Evolutionary conservation across 1,284 basidiomycete genomes (phyloP).

Genomic region (Waitea zeae): DNA sequence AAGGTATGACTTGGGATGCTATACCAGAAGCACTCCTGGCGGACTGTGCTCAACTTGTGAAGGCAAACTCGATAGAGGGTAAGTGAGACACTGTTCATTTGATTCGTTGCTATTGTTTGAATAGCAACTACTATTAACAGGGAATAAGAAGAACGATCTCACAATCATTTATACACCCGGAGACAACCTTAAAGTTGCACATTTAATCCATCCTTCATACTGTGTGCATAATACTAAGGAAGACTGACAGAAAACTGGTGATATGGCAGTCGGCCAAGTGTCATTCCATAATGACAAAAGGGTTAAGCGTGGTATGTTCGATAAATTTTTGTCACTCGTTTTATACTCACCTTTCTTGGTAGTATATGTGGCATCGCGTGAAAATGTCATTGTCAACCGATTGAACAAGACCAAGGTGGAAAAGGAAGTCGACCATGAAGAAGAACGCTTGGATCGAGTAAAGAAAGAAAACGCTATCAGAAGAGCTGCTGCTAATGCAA

Average conservation of each 20-base stretch:
- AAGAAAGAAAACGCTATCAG: slow-evolving; percentile 58
- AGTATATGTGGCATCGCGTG: slow-evolving; percentile 69
- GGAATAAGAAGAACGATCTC: slow-evolving; percentile 91
- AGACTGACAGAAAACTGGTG: slow-evolving; percentile 68
- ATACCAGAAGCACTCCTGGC: slow-evolving; percentile 68
- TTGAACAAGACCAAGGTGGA: slow-evolving; percentile 90
- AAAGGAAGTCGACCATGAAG: slow-evolving; percentile 79
- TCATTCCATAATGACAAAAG: slow-evolving; percentile 85
- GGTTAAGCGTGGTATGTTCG: slow-evolving; percentile 20
- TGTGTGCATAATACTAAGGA: neutral
- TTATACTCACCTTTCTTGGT: slow-evolving; percentile 2
- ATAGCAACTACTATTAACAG: slow-evolving; percentile 19
- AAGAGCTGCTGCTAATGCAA: slow-evolving; percentile 43
- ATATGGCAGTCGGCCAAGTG: slow-evolving; percentile 93
- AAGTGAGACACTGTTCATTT: slow-evolving; percentile 11
- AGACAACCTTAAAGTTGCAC: slow-evolving; percentile 66
- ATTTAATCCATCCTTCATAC: neutral
- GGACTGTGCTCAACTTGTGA: slow-evolving; percentile 90
- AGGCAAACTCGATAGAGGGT: slow-evolving; percentile 97
- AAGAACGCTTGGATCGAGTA: slow-evolving; percentile 70
- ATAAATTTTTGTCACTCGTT: neutral
- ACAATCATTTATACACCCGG: slow-evolving; percentile 91
- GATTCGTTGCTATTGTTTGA: neutral
- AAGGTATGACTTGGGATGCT: slow-evolving; percentile 69
- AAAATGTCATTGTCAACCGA: slow-evolving; percentile 85